Conservation (phyloP, 2,329 filamentous ascomycete species). For the Triangularia verruculosa region DNA sequence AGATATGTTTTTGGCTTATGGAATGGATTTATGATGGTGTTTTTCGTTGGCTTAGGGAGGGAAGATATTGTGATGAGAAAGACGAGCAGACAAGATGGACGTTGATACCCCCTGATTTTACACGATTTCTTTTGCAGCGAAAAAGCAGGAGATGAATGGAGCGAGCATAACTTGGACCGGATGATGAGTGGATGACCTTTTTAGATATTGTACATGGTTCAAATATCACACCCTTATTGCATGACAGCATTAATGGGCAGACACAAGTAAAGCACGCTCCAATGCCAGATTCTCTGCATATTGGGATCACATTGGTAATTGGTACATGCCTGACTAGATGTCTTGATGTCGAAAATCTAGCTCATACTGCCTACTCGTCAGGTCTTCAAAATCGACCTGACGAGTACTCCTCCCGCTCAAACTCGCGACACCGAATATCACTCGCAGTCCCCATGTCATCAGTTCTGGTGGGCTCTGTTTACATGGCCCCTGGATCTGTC, state of each 20-base stretch:
- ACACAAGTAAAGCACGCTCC: no score
- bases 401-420: no score
- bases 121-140: background rate
- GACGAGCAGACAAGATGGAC: background rate
- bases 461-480: no score
- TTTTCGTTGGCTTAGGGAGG: background rate
- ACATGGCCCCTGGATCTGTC: no score
- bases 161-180: background rate
- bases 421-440: no score
- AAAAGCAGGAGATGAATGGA: background rate
- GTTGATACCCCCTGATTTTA: background rate
- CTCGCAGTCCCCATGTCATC: no score
- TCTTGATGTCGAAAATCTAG: no score
- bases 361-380: no score
- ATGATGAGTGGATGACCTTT: background rate
- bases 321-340: no score
- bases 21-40: background rate
- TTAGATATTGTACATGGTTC: background rate
- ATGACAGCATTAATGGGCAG: background rate
- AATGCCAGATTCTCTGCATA: no score
- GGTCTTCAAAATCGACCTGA: no score
- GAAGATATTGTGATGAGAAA: background rate
- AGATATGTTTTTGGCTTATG: background rate
- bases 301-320: no score
- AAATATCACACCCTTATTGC: background rate